phyloP scores from a whole-genome alignment of 139 green algal species.

The Chlorella sp. region DNA sequence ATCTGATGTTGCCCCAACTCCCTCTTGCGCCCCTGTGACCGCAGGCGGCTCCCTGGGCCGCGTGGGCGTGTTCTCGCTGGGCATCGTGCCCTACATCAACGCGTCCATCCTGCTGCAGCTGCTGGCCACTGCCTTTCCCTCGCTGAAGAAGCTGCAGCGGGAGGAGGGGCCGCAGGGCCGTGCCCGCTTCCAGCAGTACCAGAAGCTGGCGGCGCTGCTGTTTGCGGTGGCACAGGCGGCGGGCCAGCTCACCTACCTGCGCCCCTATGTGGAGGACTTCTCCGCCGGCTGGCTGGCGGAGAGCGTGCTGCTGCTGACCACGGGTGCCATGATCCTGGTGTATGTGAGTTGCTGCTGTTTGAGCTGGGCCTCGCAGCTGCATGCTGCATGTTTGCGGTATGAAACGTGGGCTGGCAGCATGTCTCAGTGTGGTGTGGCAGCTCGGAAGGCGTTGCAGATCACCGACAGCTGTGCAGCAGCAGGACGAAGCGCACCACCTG shows the following conservation, averaged over 20 bases:
- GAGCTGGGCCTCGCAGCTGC: no score
- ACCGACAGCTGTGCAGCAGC: no score
- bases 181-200: conserved; percentile 92
- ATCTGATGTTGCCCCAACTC: no score
- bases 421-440: no score
- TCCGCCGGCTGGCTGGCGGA: conserved; percentile 77
- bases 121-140: conserved; percentile 87
- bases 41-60: conserved; percentile 78
- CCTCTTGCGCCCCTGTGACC: background rate
- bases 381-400: no score
- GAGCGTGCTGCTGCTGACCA: conserved; percentile 78
- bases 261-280: conserved; percentile 93
- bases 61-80: conserved; percentile 98
- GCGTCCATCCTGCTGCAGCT: conserved; percentile 96
- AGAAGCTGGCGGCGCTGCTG: conserved; percentile 85
- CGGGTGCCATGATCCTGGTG: conserved; percentile 90
- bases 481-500: no score
- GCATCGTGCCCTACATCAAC: conserved; percentile 99
- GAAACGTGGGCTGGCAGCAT: no score
- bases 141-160: conserved; percentile 95
- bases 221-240: conserved; percentile 92
- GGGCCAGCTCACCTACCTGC: conserved; percentile 91
- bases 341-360: conserved; percentile 73
- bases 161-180: conserved; percentile 94
- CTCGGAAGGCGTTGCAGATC: no score